A percentile compares a stretch with the other conserved stretches of the same genome.
Conservation (phyloP, 2,329 filamentous ascomycete species). For the Metarhizium anisopliae region DNA sequence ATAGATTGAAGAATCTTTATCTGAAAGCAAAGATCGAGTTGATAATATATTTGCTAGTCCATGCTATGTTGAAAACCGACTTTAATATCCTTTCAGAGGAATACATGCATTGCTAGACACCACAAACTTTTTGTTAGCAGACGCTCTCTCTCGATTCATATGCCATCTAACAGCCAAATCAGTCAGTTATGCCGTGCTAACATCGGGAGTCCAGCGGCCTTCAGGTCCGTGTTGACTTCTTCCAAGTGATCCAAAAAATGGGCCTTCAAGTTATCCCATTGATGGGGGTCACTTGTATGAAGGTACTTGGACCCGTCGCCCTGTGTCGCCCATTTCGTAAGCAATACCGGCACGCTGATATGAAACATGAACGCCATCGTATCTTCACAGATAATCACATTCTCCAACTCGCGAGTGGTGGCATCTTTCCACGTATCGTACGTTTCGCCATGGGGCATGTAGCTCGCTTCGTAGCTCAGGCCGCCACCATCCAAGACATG, state of each 20-base stretch:
- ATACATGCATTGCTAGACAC: too few relatives aligned
- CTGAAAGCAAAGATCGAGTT: too few relatives aligned
- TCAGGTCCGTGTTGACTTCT: conserved; percentile 15
- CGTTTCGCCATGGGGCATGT: conserved; percentile 27
- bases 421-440: conserved; percentile 21
- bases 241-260: conserved; percentile 19
- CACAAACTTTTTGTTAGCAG: too few relatives aligned
- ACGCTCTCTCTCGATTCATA: background rate
- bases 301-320: conserved; percentile 12
- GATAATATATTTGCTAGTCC: too few relatives aligned
- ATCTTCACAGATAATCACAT: conserved; percentile 7
- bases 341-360: conserved; percentile 13
- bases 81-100: too few relatives aligned
- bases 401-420: conserved; percentile 17
- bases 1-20: too few relatives aligned
- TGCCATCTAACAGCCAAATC: background rate
- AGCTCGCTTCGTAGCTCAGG: conserved; percentile 22
- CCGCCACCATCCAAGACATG: conserved; percentile 19
- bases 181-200: background rate
- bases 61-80: too few relatives aligned
- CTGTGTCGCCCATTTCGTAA: conserved; percentile 16
- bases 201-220: conserved; percentile 9
- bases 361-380: conserved; percentile 41
- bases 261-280: conserved; percentile 16
- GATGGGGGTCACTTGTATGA: conserved; percentile 10